These are phyloP conservation scores for Solanum pennellii DNA, from an alignment of 257 asterid species.

Conservation along the genomic window DNA sequence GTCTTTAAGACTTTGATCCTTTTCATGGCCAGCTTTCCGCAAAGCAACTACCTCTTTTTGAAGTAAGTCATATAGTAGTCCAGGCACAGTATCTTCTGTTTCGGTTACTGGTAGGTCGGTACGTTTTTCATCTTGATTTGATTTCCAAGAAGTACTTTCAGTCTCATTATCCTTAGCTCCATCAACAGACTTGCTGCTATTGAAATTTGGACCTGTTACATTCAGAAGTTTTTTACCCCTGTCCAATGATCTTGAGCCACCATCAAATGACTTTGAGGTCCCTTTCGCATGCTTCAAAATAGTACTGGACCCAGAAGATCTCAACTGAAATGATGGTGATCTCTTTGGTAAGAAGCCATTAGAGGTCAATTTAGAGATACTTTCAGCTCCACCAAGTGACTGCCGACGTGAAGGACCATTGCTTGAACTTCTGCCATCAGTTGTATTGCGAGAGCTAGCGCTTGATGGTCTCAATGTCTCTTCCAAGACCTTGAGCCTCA, in stretches of 20 bases:
- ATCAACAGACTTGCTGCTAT: conserved; percentile 82
- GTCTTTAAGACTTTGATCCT: conserved; percentile 96
- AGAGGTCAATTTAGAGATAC: conserved; percentile 67
- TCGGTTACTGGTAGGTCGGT: conserved; percentile 47
- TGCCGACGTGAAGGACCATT: conserved; percentile 86
- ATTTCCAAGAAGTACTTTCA: conserved; percentile 55
- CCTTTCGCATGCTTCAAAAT: conserved; percentile 91
- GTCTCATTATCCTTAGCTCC: conserved; percentile 66
- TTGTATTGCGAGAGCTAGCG: conserved; percentile 38
- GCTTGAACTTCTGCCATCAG: conserved; percentile 66
- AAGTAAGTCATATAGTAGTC: conserved; percentile 64
- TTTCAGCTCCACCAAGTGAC: conserved; percentile 88
- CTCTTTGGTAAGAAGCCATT: conserved; percentile 86
- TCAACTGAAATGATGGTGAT: conserved; percentile 79
- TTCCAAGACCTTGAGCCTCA: conserved; percentile 77
- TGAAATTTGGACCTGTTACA: conserved; percentile 81
- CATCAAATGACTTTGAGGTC: conserved; percentile 93
- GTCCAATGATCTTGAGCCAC: conserved; percentile 81
- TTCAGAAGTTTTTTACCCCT: conserved; percentile 75
- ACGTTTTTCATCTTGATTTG: conserved; percentile 48
- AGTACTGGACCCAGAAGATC: conserved; percentile 82
- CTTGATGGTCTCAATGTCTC: conserved; percentile 76
- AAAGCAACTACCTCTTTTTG: conserved; percentile 83
- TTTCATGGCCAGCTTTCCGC: conserved; percentile 84
- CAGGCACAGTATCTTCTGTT: conserved; percentile 65